Conservation (phyloP, 23 red algal genomes). For the Agarophyton chilense region DNA sequence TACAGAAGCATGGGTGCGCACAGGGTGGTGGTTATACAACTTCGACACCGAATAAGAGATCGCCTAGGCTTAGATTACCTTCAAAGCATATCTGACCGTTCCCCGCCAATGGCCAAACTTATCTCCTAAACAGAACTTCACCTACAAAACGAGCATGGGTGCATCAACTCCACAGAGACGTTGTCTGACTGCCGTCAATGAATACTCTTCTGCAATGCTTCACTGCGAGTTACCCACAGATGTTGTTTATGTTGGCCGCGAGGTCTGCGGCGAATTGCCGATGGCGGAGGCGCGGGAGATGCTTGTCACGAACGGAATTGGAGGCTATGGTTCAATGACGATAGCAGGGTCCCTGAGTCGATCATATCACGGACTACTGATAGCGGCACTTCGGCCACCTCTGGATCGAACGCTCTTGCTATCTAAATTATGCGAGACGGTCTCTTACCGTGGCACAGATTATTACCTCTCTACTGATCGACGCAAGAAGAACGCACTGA, state of each 20-base stretch:
- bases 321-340: slow-evolving; percentile 59
- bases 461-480: slow-evolving; percentile 64
- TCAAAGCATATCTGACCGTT: neutral
- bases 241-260: slow-evolving; percentile 65
- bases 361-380: slow-evolving; percentile 61
- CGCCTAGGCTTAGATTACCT: neutral
- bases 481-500: slow-evolving; percentile 12
- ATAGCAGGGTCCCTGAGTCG: slow-evolving; percentile 50
- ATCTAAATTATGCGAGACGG: slow-evolving; percentile 55
- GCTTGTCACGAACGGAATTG: slow-evolving; percentile 67
- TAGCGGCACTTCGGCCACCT: slow-evolving; percentile 57
- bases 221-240: slow-evolving; percentile 42
- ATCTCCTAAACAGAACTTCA: neutral
- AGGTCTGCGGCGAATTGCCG: slow-evolving; percentile 36
- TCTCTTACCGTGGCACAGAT: slow-evolving; percentile 23
- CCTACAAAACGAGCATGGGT: slow-evolving; percentile 6
- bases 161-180: neutral
- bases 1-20: neutral
- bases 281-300: slow-evolving; percentile 58
- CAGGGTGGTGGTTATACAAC: neutral
- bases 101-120: slow-evolving; percentile 24
- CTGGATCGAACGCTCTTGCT: slow-evolving; percentile 61
- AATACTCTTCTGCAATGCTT: neutral
- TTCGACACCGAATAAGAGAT: neutral
- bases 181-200: neutral